Percentiles rank a stretch among this genome's conserved stretches.
Evolutionary conservation across 208 protist species (phyloP).

Genomic region (Acanthamoeba healyi): DNA sequence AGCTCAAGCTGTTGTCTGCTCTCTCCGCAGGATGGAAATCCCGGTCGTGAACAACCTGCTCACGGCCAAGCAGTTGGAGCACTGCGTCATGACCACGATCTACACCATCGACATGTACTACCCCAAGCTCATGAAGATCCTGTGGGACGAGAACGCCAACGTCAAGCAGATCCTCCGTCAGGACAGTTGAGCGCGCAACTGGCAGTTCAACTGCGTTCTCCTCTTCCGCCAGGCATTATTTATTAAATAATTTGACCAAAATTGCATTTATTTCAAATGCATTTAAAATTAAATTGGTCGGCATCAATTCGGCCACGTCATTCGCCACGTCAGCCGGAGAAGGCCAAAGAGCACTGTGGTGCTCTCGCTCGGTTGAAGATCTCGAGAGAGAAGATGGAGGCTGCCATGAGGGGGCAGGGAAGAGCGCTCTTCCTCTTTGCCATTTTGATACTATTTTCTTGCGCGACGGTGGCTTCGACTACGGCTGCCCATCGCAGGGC

Average conservation of each 20-base stretch:
- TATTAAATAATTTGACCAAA: no score
- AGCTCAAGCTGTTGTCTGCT: background rate
- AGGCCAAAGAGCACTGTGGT: background rate
- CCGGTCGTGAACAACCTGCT: constrained; percentile 43
- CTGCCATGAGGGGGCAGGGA: background rate
- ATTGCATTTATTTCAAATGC: background rate
- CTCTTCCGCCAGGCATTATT: no score
- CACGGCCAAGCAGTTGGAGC: background rate
- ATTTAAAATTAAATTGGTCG: background rate
- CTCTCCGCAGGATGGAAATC: constrained; percentile 27
- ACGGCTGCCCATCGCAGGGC: background rate
- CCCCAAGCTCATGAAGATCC: constrained; percentile 60
- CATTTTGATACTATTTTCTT: background rate
- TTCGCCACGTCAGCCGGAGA: constrained; percentile 12
- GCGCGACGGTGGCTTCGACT: background rate
- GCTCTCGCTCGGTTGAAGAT: no score
- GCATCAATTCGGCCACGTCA: background rate
- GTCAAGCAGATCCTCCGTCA: constrained; percentile 25
- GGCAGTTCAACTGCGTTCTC: no score
- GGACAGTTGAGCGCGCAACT: background rate
- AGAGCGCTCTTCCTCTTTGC: background rate
- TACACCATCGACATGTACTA: constrained; percentile 49
- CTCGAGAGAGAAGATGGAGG: background rate
- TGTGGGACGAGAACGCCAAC: constrained; percentile 27
- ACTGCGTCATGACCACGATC: constrained; percentile 43